A percentile compares a stretch with the other conserved stretches of the same genome.
Evolutionary conservation across 306 rosid genomes (phyloP).

Genomic region (Vigna unguiculata): DNA sequence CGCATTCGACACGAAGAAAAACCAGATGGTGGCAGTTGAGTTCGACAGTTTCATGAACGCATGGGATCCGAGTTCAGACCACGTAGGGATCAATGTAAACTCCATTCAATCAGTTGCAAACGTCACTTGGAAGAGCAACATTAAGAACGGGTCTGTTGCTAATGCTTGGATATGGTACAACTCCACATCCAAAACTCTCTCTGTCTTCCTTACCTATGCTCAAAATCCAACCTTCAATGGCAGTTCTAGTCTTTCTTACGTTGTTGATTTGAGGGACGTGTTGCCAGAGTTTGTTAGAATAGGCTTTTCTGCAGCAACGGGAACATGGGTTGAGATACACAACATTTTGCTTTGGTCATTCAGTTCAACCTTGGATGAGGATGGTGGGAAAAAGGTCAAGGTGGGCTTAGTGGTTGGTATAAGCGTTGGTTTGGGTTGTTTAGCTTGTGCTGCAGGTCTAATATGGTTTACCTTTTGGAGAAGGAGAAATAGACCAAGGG

Average conservation of each 20-base stretch:
- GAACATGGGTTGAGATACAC: conserved; percentile 61
- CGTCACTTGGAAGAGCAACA: conserved; percentile 58
- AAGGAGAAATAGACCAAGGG: conserved; percentile 23
- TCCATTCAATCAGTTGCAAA: conserved; percentile 57
- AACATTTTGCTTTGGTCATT: conserved; percentile 74
- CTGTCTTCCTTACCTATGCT: conserved; percentile 66
- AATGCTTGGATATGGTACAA: conserved; percentile 76
- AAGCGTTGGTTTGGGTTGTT: conserved; percentile 47
- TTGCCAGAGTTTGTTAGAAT: conserved; percentile 71
- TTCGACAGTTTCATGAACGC: conserved; percentile 55
- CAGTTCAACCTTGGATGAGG: conserved; percentile 60
- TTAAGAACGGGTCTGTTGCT: conserved; percentile 55
- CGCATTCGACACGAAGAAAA: conserved; percentile 45
- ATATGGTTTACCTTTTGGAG: conserved; percentile 58
- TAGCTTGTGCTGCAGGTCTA: conserved; percentile 51
- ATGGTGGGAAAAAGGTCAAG: not conserved
- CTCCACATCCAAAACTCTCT: conserved; percentile 61
- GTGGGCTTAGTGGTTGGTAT: conserved; percentile 46
- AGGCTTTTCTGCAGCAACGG: conserved; percentile 85
- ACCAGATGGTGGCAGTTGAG: conserved; percentile 75
- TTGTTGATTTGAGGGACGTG: conserved; percentile 61
- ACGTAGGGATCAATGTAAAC: conserved; percentile 72
- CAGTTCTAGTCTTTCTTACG: conserved; percentile 50
- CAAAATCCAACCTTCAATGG: conserved; percentile 49
- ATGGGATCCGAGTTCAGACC: conserved; percentile 73